Base-by-base conservation (phyloP, 2,329 filamentous ascomycete genomes). In the Phaeomoniella chlamydospora region DNA sequence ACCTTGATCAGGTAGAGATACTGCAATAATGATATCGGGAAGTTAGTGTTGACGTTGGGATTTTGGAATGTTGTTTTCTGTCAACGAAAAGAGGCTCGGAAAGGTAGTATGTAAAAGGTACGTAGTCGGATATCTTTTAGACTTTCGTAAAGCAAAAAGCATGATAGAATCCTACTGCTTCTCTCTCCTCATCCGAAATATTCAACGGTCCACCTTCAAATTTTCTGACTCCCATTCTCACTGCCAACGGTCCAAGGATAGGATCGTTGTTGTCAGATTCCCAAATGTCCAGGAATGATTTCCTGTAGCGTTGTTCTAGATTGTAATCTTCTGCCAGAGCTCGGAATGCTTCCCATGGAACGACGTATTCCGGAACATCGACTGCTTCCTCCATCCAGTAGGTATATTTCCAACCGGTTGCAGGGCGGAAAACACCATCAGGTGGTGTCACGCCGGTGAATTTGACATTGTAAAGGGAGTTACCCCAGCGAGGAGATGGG, bases 141-240 rank as follows among this genome's bases (percentile, higher is more conserved):
- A 92, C 84, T 65, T 94, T 94, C 61, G 94, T 93, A 58, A 96
- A 96, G 62, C 86, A 94, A 52, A 96, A 96, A 2, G 83, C 87
- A 49, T 92, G 74, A 52, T 96, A 96, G 52, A 96, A 93, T 48
- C 65, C 67, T 51, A 47, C 84, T 31, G 90, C 90, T 56, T 96
- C 87, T 71, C 92, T 80, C 64, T 98, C 90, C 53, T 93, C 82
- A 10, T 80, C 70, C 2, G 74, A 80, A 35, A 94, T 83, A 33
- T 81, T 56, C 44, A 94, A 59, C 12, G 60, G 59, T 49, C 74
- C 73, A 6, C 74, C 71, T 14, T 72, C 71, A 19, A 81, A 70
- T 49, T 79, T 81, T 22, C 85, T 70, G 4, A 98, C 90, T 1
- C 82, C 80, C 90, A 98, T 98, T n/a, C 87, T 74, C 62, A 94